Evolutionary conservation across 148 eudicot genomes (phyloP).

Genomic region (Arbutus unedo): DNA sequence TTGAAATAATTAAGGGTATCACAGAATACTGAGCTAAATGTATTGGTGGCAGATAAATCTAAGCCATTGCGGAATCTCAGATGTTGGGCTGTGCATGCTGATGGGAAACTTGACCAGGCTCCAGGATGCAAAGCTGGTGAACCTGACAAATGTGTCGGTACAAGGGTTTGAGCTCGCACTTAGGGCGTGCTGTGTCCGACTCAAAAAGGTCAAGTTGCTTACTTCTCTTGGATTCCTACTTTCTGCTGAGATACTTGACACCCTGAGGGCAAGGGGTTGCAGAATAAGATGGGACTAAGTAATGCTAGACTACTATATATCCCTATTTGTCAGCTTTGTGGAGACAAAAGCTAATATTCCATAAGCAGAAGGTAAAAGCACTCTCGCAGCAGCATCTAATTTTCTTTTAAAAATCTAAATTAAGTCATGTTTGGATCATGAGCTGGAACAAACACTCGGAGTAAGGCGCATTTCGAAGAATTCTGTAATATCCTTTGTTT

Average conservation of each 20-base stretch:
- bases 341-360: background rate
- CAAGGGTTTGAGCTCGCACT: conserved; percentile 65
- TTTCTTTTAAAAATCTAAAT: background rate
- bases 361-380: background rate
- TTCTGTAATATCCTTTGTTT: no score
- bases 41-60: conserved; percentile 57
- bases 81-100: conserved; percentile 60
- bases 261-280: conserved; percentile 59
- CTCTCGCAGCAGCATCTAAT: background rate
- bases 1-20: background rate
- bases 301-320: background rate
- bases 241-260: conserved; percentile 41
- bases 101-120: conserved; percentile 65
- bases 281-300: conserved; percentile 74
- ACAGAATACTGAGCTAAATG: conserved; percentile 11
- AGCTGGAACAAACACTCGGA: background rate
- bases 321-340: background rate
- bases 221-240: conserved; percentile 38
- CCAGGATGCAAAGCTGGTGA: conserved; percentile 67
- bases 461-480: no score
- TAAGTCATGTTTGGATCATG: background rate
- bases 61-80: conserved; percentile 54
- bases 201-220: conserved; percentile 69
- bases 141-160: conserved; percentile 48
- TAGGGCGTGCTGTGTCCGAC: conserved; percentile 48